Evolutionary conservation across 75 land plant species (phyloP).

Genomic region (Selaginella tamariscina): DNA sequence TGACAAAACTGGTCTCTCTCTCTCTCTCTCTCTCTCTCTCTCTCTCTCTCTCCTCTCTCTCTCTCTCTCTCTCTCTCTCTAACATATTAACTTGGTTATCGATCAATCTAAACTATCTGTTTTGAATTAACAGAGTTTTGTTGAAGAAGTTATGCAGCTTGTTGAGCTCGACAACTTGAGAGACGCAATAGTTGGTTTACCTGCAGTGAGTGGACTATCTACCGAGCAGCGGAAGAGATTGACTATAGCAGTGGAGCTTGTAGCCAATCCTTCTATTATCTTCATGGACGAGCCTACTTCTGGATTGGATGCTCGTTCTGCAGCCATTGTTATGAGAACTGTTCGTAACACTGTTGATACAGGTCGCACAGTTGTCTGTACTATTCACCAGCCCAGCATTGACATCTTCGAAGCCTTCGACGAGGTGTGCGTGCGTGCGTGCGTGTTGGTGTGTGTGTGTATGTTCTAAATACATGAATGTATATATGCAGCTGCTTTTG

Average conservation of each 20-base stretch:
- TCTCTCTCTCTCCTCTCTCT: no score
- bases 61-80: no score
- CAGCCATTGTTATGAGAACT: conserved; percentile 11
- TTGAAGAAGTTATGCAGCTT: conserved; percentile 5
- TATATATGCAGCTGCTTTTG: conserved; percentile 39
- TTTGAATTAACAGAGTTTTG: neutral
- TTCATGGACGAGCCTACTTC: conserved; percentile 12
- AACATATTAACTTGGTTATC: no score
- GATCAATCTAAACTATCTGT: neutral
- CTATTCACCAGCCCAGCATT: conserved; percentile 6
- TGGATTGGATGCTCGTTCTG: conserved; percentile 9
- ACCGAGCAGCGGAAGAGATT: conserved; percentile 7
- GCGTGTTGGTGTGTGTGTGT: no score
- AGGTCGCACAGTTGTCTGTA: conserved; percentile 9
- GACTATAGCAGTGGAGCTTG: conserved; percentile 9
- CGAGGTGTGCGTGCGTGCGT: neutral
- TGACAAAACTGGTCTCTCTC: neutral
- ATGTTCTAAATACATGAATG: no score
- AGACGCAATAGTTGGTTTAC: conserved; percentile 7
- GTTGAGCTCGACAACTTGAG: conserved; percentile 12
- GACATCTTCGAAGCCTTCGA: conserved; percentile 11
- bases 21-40: no score
- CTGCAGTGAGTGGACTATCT: neutral
- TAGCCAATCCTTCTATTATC: conserved; percentile 7
- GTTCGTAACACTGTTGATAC: conserved; percentile 10